Conservation (phyloP, 106 monocot genomes). For the Phalaenopsis equestris region DNA sequence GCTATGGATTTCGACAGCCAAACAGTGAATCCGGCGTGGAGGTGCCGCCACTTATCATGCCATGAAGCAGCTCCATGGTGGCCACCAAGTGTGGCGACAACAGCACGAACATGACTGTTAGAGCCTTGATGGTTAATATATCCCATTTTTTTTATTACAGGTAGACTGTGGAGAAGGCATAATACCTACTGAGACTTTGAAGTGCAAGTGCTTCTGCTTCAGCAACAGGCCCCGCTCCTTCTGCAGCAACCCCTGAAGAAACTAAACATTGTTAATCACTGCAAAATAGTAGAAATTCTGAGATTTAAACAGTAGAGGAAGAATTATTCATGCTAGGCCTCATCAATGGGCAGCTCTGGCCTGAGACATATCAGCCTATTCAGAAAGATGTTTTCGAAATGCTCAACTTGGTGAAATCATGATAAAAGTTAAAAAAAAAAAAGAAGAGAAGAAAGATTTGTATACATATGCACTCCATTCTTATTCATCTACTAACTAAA, state of each 20-base stretch:
- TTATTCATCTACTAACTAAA: too few relatives aligned
- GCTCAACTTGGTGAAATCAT: too few relatives aligned
- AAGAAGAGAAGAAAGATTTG: too few relatives aligned
- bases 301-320: neutral
- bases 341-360: too few relatives aligned
- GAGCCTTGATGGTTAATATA: neutral
- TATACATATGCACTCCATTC: too few relatives aligned
- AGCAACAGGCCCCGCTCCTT: slow-evolving; percentile 70
- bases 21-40: slow-evolving; percentile 76
- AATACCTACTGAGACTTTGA: slow-evolving; percentile 78
- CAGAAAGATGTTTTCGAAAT: too few relatives aligned
- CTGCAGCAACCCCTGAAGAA: slow-evolving; percentile 63
- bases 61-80: slow-evolving; percentile 66
- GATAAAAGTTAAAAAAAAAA: too few relatives aligned
- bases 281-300: slow-evolving; percentile 17
- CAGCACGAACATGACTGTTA: slow-evolving; percentile 70
- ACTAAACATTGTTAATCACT: slow-evolving; percentile 40
- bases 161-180: neutral
- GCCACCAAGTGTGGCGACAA: slow-evolving; percentile 83
- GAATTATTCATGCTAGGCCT: neutral
- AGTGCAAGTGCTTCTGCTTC: slow-evolving; percentile 65
- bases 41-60: slow-evolving; percentile 79
- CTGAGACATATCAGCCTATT: too few relatives aligned
- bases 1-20: slow-evolving; percentile 72
- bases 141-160: neutral